Evolutionary conservation across 1,284 basidiomycete species (phyloP).

Genomic region (Tilletia horrida): DNA sequence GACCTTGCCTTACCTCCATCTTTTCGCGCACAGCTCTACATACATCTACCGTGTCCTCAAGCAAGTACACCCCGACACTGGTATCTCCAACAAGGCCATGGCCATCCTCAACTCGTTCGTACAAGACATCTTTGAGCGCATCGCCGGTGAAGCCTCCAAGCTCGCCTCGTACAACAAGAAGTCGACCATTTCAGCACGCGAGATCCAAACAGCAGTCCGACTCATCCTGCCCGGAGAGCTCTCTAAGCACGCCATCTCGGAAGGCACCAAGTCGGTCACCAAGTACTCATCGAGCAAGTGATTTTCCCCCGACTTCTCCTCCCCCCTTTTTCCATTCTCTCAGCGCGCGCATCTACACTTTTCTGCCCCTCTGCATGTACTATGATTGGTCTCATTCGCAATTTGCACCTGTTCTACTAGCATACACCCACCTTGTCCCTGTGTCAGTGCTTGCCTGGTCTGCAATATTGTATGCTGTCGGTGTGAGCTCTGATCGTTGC

Average conservation of each 20-base stretch:
- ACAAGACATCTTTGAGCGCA: conserved; percentile 59
- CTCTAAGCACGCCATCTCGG: conserved; percentile 78
- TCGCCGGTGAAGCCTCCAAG: conserved; percentile 56
- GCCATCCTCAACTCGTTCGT: conserved; percentile 57
- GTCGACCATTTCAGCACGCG: conserved; percentile 55
- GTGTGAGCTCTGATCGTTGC: too few relatives aligned
- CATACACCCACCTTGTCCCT: too few relatives aligned
- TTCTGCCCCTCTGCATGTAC: too few relatives aligned
- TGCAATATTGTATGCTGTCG: too few relatives aligned
- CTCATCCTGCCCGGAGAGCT: conserved; percentile 63
- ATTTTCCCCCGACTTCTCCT: neutral
- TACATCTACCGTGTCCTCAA: conserved; percentile 62
- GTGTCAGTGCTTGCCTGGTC: too few relatives aligned
- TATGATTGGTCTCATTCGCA: neutral
- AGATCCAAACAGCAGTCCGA: conserved; percentile 56
- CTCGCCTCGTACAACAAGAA: conserved; percentile 56
- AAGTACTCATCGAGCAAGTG: conserved; percentile 58
- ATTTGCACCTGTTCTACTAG: neutral
- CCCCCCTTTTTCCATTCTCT: neutral
- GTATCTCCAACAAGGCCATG: conserved; percentile 60
- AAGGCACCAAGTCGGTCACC: conserved; percentile 68
- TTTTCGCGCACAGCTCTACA: conserved; percentile 36
- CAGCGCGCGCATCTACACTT: neutral
- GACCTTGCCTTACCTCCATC: neutral
- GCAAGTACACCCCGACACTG: conserved; percentile 59